phyloP scores from a whole-genome alignment of 176 grass and related monocot genomes.

The Hyparrhenia diplandra region DNA sequence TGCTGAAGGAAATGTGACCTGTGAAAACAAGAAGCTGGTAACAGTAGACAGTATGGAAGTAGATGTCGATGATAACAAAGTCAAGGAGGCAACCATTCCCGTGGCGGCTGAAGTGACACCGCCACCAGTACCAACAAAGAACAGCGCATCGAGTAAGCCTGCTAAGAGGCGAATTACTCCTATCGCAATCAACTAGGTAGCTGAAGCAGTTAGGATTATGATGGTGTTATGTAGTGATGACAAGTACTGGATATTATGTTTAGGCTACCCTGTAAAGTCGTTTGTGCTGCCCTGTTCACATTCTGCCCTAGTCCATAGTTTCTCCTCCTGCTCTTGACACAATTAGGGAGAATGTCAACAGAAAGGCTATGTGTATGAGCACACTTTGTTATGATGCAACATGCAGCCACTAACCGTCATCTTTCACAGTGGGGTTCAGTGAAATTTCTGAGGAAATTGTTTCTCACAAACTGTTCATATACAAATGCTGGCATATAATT shows the following conservation, averaged over 20 bases:
- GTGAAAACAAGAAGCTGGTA: conserved; percentile 8
- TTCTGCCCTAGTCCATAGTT: not conserved
- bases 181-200: conserved; percentile 57
- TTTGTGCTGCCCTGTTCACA: not conserved
- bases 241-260: conserved; percentile 4
- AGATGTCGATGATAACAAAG: conserved; percentile 31
- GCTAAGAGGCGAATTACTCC: conserved; percentile 75
- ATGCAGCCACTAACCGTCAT: not conserved
- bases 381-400: not conserved
- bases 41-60: conserved; percentile 47
- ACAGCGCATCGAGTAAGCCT: conserved; percentile 53
- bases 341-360: not conserved
- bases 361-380: not conserved
- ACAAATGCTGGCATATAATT: conserved; percentile 27
- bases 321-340: not conserved
- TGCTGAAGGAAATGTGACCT: conserved; percentile 32
- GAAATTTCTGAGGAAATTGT: not conserved
- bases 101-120: conserved; percentile 20
- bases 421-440: not conserved
- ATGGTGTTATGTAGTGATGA: conserved; percentile 21
- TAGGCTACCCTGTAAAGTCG: conserved; percentile 42
- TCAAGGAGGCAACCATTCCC: conserved; percentile 30
- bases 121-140: conserved; percentile 16
- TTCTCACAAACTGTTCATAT: not conserved
- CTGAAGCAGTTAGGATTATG: conserved; percentile 30